Conservation (phyloP, 2,329 filamentous ascomycete genomes). For the Aspergillus neoniger region DNA sequence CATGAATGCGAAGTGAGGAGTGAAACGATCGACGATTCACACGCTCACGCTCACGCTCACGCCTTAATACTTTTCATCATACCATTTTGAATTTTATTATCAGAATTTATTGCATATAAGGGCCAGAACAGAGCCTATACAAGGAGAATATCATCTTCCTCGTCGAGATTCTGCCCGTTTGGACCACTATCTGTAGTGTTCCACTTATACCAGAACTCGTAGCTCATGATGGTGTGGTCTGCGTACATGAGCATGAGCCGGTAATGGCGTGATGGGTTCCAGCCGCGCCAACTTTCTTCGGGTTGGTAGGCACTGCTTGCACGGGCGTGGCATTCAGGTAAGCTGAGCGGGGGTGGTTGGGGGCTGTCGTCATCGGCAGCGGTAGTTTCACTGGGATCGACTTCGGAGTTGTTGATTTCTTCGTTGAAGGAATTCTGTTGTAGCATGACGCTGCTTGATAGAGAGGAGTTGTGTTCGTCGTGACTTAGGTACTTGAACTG, state of each 20-base stretch:
- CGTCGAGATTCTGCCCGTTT: slow-evolving; percentile 8
- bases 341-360: slow-evolving; percentile 20
- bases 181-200: slow-evolving; percentile 16
- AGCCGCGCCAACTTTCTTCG: slow-evolving; percentile 42
- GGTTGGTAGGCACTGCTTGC: slow-evolving; percentile 36
- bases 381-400: background rate
- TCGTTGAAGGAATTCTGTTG: background rate
- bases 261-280: slow-evolving; percentile 47
- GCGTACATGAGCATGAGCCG: slow-evolving; percentile 59
- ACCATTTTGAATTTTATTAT: background rate
- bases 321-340: slow-evolving; percentile 39
- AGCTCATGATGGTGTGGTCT: slow-evolving; percentile 60
- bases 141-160: slow-evolving; percentile 20
- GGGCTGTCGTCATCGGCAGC: background rate
- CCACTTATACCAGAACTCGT: slow-evolving; percentile 57
- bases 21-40: background rate
- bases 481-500: slow-evolving; percentile 21
- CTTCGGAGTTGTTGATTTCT: background rate
- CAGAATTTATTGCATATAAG: background rate
- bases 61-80: background rate
- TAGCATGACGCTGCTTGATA: background rate
- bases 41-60: background rate
- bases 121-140: slow-evolving; percentile 8
- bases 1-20: background rate
- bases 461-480: background rate